Evolutionary conservation across 2,329 filamentous ascomycete genomes (phyloP).

Genomic region (Colletotrichum sidae): DNA sequence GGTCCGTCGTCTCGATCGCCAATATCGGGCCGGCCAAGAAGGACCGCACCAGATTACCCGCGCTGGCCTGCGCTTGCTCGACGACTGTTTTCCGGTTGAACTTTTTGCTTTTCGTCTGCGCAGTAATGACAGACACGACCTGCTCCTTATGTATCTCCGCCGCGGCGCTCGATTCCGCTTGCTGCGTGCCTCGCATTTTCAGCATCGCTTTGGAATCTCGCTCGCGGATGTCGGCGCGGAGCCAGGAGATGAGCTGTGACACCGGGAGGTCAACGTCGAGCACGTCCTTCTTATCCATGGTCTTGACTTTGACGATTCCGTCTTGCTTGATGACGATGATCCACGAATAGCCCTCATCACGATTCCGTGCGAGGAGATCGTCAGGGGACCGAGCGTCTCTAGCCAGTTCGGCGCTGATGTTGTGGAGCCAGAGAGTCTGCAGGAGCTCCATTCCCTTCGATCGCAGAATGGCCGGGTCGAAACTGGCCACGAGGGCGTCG

Average conservation of each 20-base stretch:
- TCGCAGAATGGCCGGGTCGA: constrained; percentile 81
- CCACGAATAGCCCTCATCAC: constrained; percentile 85
- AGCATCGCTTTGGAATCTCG: constrained; percentile 72
- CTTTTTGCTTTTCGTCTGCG: constrained; percentile 89
- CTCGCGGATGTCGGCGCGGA: constrained; percentile 85
- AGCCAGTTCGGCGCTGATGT: constrained; percentile 89
- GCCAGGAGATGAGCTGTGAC: constrained; percentile 80
- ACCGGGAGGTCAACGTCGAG: constrained; percentile 80
- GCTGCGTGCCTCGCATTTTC: constrained; percentile 50
- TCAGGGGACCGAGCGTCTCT: constrained; percentile 82
- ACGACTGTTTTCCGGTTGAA: constrained; percentile 89
- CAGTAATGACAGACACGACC: constrained; percentile 86
- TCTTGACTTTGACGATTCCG: constrained; percentile 82
- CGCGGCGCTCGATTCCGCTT: constrained; percentile 45
- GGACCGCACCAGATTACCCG: constrained; percentile 73
- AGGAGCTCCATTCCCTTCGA: constrained; percentile 82
- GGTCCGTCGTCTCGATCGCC: constrained; percentile 89
- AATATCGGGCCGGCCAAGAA: constrained; percentile 84
- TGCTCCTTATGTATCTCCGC: constrained; percentile 62
- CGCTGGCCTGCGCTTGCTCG: constrained; percentile 75
- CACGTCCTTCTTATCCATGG: constrained; percentile 79
- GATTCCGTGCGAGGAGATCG: constrained; percentile 80
- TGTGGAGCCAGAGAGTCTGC: constrained; percentile 82
- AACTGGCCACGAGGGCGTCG: constrained; percentile 90
- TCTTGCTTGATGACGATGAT: constrained; percentile 88